Evolutionary conservation across 805 yeast genomes (phyloP).

Genomic region (Torulaspora franciscae): DNA sequence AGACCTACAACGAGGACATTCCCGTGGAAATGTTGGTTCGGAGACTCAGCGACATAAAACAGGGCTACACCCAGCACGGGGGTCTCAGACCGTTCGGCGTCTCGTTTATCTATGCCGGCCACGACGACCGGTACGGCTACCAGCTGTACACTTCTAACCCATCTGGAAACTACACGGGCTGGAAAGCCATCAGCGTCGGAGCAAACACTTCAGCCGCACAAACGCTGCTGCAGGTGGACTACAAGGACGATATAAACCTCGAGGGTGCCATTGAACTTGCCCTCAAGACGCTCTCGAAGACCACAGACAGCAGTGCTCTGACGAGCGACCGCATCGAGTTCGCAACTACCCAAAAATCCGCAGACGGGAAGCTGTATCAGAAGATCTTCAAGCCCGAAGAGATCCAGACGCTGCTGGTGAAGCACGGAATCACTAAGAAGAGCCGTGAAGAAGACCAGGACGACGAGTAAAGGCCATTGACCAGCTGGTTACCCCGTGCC

Average conservation of each 20-base stretch:
- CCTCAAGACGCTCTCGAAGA: conserved; percentile 84
- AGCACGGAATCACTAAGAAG: conserved; percentile 60
- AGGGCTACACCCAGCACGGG: conserved; percentile 98
- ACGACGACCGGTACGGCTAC: conserved; percentile 82
- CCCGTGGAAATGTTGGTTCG: conserved; percentile 92
- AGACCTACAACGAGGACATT: conserved; percentile 83
- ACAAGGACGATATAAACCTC: conserved; percentile 69
- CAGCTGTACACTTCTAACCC: conserved; percentile 95
- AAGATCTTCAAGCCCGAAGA: conserved; percentile 78
- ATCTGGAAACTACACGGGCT: conserved; percentile 94
- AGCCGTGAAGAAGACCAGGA: conserved; percentile 44
- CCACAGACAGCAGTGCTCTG: conserved; percentile 83
- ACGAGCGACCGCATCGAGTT: conserved; percentile 90
- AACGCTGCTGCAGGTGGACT: conserved; percentile 90
- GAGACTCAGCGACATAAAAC: conserved; percentile 86
- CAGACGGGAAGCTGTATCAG: conserved; percentile 51
- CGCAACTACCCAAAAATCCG: conserved; percentile 61
- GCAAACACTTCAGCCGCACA: conserved; percentile 96
- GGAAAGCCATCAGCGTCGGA: conserved; percentile 97
- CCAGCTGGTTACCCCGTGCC: conserved; percentile 2
- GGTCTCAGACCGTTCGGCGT: conserved; percentile 99
- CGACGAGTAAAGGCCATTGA: conserved; percentile 16
- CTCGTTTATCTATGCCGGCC: conserved; percentile 92
- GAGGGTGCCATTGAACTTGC: conserved; percentile 83
- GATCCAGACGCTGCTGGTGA: conserved; percentile 66